Conservation (phyloP, 805 yeast species). For the Hanseniaspora meyeri region DNA sequence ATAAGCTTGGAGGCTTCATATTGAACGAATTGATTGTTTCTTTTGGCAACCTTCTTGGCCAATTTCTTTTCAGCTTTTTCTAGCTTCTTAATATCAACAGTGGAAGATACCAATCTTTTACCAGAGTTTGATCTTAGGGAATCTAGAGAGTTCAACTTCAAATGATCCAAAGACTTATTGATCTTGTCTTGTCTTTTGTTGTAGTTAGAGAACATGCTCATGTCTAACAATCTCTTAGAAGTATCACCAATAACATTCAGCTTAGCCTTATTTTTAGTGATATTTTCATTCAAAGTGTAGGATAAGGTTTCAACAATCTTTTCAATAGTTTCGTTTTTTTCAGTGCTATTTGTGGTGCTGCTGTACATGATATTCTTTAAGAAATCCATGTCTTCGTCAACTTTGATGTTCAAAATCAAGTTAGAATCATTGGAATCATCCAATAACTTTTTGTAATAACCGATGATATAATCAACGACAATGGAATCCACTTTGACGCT, state of each 20-base stretch:
- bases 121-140: constrained; percentile 79
- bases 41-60: constrained; percentile 90
- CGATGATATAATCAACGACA: constrained; percentile 79
- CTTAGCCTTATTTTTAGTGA: constrained; percentile 57
- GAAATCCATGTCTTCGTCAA: constrained; percentile 56
- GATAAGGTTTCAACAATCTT: constrained; percentile 25
- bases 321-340: constrained; percentile 38
- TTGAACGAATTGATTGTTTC: constrained; percentile 65
- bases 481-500: constrained; percentile 56
- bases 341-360: constrained; percentile 45
- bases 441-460: constrained; percentile 77
- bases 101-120: constrained; percentile 81
- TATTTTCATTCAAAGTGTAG: constrained; percentile 40
- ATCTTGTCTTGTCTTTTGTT: constrained; percentile 49
- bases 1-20: constrained; percentile 91
- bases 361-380: constrained; percentile 51
- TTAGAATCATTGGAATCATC: constrained; percentile 69
- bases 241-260: constrained; percentile 73
- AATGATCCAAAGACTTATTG: constrained; percentile 60
- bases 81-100: constrained; percentile 91
- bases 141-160: constrained; percentile 41
- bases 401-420: constrained; percentile 57
- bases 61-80: constrained; percentile 96
- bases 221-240: constrained; percentile 71
- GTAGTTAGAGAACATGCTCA: constrained; percentile 56